Base-by-base conservation (phyloP, 2,329 filamentous ascomycete species). In the Phoma sp. region DNA sequence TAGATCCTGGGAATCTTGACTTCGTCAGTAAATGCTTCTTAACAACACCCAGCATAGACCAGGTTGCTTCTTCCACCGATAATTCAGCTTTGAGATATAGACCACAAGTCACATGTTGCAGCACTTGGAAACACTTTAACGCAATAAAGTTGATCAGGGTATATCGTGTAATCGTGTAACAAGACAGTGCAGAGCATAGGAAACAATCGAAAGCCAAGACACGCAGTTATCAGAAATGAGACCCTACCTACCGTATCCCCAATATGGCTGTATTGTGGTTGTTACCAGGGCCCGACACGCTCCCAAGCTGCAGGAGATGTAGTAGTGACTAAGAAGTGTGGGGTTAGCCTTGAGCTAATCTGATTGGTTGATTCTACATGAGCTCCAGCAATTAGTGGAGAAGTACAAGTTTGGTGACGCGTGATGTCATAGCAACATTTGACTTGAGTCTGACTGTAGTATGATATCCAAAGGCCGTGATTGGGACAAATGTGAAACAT, bases 261-360 rank as follows among this genome's bases (percentile, higher is more conserved):
- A 6, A 5, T 5, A 9, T 36, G 19, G 13, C 27, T 33, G 9
- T 29, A 27, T 35, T 8, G 25, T 41, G 39, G 41, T 37, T 41
- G 35, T 45, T 33, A 25, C 17, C 15, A 40, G 31, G 19, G n/a
- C 6, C 24, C 17, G n/a, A 12, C 29, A 31, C 12, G 12, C 7
- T 45, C 24, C 27, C 36, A 22, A 17, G 25, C 31, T 29, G 38
- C 25, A 41, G 41, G 17, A 47, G 31, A 43, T 55, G 51, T 55
- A 55, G 55, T 53, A 33, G 43, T 57, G 55, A 58, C 54, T 57
- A 58, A 54, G 44, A 29, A 31, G 15, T 13, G 51, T 48, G 47
- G 41, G 54, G 48, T 40, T 24, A 7, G 15, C 24, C 13, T 32
- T 29, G 3, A n/a, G 35, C 33, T 31, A 22, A 13, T 29, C 21